A percentile compares a stretch with the other conserved stretches of the same genome.
Conservation (phyloP, 257 asterid species). For the Coffea canephora region DNA sequence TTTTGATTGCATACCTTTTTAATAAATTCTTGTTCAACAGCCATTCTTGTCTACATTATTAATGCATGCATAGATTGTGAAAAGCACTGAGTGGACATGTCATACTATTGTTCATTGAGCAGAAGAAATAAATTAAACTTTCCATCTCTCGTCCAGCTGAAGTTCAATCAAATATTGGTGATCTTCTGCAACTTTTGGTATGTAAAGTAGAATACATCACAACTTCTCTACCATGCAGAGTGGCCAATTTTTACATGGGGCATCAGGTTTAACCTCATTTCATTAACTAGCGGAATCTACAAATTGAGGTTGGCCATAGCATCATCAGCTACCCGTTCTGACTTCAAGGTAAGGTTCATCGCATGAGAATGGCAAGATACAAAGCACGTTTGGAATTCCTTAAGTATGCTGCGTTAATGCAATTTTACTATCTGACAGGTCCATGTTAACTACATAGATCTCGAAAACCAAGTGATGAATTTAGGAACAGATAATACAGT, state of each 20-base stretch:
- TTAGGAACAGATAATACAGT: conserved; percentile 44
- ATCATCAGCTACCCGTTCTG: conserved; percentile 54
- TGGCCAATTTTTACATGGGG: conserved; percentile 48
- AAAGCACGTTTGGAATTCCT: neutral
- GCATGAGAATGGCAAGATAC: neutral
- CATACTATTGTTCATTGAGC: too few relatives aligned
- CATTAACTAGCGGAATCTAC: conserved; percentile 38
- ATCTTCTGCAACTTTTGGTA: conserved; percentile 11
- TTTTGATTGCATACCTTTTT: neutral
- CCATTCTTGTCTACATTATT: neutral
- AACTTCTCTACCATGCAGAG: conserved; percentile 23
- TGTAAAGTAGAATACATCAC: too few relatives aligned
- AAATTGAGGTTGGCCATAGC: conserved; percentile 52
- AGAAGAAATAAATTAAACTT: too few relatives aligned
- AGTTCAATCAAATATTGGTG: too few relatives aligned
- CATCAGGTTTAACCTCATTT: conserved; percentile 41
- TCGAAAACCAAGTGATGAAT: conserved; percentile 35
- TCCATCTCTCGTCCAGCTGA: too few relatives aligned
- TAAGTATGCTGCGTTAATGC: neutral
- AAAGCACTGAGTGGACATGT: neutral
- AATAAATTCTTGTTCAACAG: too few relatives aligned
- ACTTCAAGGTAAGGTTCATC: conserved; percentile 33
- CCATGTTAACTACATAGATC: conserved; percentile 40
- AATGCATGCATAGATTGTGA: conserved; percentile 2
- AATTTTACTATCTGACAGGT: conserved; percentile 29